phyloP scores from a whole-genome alignment of 345 rosid species.

The Physaria fendleri region DNA sequence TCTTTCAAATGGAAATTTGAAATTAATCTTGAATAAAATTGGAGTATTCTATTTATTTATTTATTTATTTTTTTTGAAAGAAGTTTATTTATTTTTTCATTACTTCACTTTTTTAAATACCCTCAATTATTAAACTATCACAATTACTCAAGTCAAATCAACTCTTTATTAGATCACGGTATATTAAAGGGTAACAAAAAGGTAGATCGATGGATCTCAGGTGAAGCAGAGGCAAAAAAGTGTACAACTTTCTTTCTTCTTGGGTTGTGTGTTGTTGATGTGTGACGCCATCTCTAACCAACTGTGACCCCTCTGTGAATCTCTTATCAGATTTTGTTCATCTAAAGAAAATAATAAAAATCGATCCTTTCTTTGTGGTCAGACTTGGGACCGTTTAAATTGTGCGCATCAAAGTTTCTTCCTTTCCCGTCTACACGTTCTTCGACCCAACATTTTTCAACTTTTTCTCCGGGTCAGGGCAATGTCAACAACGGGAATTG shows the following conservation, averaged over 20 bases:
- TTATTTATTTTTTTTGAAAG: no score
- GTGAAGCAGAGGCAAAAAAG: neutral
- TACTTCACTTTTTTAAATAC: no score
- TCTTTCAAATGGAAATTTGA: no score
- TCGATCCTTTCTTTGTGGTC: conserved; percentile 3
- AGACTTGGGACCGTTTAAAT: conserved; percentile 15
- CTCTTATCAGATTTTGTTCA: neutral
- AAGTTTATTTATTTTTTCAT: no score
- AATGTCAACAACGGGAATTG: conserved; percentile 13
- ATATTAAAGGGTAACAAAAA: no score
- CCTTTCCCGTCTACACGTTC: conserved; percentile 21
- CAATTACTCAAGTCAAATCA: no score
- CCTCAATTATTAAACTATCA: no score
- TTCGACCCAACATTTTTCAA: neutral
- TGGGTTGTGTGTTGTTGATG: conserved; percentile 17
- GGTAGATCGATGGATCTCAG: neutral
- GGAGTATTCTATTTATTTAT: no score
- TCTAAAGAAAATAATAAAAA: neutral
- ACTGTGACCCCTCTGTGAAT: neutral
- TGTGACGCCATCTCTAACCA: conserved; percentile 12
- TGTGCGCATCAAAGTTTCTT: conserved; percentile 23
- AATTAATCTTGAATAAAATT: no score
- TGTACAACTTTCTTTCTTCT: conserved; percentile 9
- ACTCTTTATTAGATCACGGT: no score
- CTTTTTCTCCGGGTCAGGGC: conserved; percentile 14